Evolutionary conservation across 164 flowering plant genomes (phyloP), one percentile per base, ranked within the genome.

Genomic region (Pachysandra terminalis): DNA sequence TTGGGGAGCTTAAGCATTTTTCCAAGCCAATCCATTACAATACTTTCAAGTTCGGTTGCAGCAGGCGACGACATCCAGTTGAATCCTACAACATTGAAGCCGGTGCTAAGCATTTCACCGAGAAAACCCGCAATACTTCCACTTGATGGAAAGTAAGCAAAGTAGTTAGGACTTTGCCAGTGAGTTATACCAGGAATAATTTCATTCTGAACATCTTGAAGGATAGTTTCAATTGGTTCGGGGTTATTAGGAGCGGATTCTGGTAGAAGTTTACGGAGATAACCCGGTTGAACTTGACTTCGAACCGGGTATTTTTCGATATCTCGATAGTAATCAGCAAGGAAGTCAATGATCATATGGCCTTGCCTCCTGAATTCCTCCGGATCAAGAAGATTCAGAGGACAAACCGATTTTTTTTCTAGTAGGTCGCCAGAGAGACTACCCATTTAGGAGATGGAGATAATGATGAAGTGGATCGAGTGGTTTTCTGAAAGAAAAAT

Each of bases 41-140:
- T 73, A 41, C 28, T 68, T 55, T 85, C 87, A 0, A 85, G 81
- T 76, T 85, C 87, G 0, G 89, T 85, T 1, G 89, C 85, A 0
- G 91, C 95, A 0, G 95, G 95, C 0, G 94, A 87, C 0, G 91
- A 65, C 51, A 86, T 66, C 91, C 96, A 90, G 65, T 78, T 90
- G 71, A 90, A 90, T 0, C 90, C 91, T 0, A 85, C 87, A 0
- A 84, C 81, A 59, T 82, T 83, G 41, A 90, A 81, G 0, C 93
- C 93, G 7, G 83, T 69, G 41, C 83, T 78, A 24, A 88, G 78
- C 82, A 87, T 80, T 62, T 90, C 93, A 0, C 93, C 96, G 0
- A 86, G 75, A 37, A 87, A 81, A 0, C 84, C 89, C 0, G 91
- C 93, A 5, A 69, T 72, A 67, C 87, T 84, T 0, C 75, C 81